Conservation (phyloP, 139 green algal genomes). For the Chlamydomonas sp. region DNA sequence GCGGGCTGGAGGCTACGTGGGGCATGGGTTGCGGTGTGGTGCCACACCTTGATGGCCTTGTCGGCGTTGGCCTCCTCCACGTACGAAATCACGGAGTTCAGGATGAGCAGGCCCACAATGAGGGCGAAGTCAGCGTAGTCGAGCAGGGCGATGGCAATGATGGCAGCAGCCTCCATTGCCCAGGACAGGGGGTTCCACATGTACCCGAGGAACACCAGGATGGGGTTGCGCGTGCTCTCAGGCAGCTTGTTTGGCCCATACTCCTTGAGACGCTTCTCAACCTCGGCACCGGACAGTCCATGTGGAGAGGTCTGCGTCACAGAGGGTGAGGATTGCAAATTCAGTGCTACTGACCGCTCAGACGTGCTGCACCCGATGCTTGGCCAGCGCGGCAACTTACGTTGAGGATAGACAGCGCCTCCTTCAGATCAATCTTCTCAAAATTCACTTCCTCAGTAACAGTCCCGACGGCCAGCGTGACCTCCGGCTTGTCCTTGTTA, state of each 20-base stretch:
- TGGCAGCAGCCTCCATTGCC: constrained; percentile 87
- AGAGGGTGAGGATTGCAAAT: neutral
- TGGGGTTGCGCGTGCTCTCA: constrained; percentile 69
- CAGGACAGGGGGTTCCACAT: constrained; percentile 90
- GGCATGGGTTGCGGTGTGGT: neutral
- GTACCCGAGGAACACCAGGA: constrained; percentile 76
- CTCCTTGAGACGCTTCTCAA: constrained; percentile 61
- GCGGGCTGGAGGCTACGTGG: neutral
- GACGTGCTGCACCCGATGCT: neutral
- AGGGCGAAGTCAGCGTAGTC: constrained; percentile 86
- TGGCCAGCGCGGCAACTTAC: constrained; percentile 19
- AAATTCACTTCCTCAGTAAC: constrained; percentile 77
- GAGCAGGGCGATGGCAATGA: constrained; percentile 85
- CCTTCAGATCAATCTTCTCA: constrained; percentile 65
- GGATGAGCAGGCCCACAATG: constrained; percentile 74
- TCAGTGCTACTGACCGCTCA: neutral
- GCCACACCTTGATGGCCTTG: constrained; percentile 78
- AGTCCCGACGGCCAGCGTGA: constrained; percentile 36
- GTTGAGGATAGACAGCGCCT: constrained; percentile 65
- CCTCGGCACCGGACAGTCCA: constrained; percentile 56
- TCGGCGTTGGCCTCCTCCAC: constrained; percentile 82
- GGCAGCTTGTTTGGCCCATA: constrained; percentile 88
- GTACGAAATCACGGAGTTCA: constrained; percentile 86
- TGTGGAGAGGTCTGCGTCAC: constrained; percentile 1
- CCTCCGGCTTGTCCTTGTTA: constrained; percentile 40